Base-by-base conservation (phyloP, 495 filamentous ascomycete genomes). In the Amniculicola lignicola region DNA sequence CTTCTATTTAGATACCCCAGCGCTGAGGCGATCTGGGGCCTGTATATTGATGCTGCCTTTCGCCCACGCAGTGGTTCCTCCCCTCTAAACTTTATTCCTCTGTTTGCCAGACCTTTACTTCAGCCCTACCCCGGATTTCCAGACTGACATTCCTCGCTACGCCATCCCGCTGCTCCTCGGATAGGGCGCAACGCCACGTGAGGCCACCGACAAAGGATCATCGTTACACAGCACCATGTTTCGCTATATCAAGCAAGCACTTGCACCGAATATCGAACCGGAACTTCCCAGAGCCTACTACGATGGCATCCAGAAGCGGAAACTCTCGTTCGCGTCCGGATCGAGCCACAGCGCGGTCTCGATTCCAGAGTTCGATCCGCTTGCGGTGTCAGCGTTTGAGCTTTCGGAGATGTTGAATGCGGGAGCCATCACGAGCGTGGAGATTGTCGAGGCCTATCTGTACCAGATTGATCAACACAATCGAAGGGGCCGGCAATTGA, bases 371-470 rank as follows among this genome's bases (percentile, higher is more conserved):
- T 53, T 73, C 39, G 58, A 76, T 60, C 53, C 69, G 2, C 62
- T 79, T 4, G 68, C 68, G 22, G 66, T 69, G 16, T 77, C 73
- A 24, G 75, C 75, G 33, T 56, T 62, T 21, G 65, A 78, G 22
- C 68, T 79, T 31, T 70, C 74, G 47, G 42, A 62, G 10, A 65
- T 72, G 44, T 66, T 83, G 44, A 52, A 53, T 18, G 51, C 51
- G 3, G 65, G 65, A 3, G 63, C 60, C 16, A 51, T 81, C 21
- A 77, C 75, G 2, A 75, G 72, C 43, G 67, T 71, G 11, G 65
- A 75, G 46, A 71, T 84, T 14, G 67, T 82, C 0, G 60, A 68
- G 25, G 63, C 66, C 40, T 84, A 81, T 58, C 59, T 83, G 10
- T 55, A 47, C 0, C 79, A 79, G 51, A 82, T 83, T 29, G 67